phyloP scores from a whole-genome alignment of 805 yeast species.

The Wickerhamomyces kurtzmanii region DNA sequence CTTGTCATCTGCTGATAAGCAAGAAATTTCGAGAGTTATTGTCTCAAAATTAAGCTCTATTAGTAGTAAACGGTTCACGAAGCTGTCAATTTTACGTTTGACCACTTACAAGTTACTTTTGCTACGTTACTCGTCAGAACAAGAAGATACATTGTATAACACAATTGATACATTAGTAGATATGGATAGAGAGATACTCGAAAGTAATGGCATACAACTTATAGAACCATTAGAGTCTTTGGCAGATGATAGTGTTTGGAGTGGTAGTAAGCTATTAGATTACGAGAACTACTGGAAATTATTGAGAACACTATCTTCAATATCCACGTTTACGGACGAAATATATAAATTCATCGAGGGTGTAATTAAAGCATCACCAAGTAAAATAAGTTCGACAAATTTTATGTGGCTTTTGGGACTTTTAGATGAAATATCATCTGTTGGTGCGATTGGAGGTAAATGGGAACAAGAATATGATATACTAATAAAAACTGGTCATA shows the following conservation, averaged over 20 bases:
- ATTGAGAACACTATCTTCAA: conserved; percentile 36
- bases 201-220: conserved; percentile 9
- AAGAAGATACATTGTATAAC: conserved; percentile 1
- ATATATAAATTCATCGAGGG: conserved; percentile 39
- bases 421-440: conserved; percentile 70
- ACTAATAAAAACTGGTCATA: conserved; percentile 31
- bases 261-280: conserved; percentile 28
- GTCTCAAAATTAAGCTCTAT: too few species aligned
- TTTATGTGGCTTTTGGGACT: conserved; percentile 62
- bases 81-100: conserved; percentile 27
- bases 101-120: conserved; percentile 42
- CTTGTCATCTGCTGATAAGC: conserved; percentile 18
- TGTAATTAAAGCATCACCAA: conserved; percentile 21
- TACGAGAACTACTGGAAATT: conserved; percentile 47
- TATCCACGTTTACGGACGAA: conserved; percentile 27
- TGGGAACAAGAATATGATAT: conserved; percentile 57
- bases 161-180: conserved; percentile 6
- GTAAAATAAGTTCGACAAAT: conserved; percentile 34
- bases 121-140: conserved; percentile 6
- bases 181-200: conserved; percentile 8
- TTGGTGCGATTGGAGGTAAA: conserved; percentile 72
- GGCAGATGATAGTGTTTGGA: background rate
- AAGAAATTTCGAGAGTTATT: conserved; percentile 20
- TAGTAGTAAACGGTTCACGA: conserved; percentile 16
- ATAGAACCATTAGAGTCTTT: conserved; percentile 8